A percentile compares a stretch with the other conserved stretches of the same genome.
These are phyloP conservation scores for Dendrobium officinale DNA, from an alignment of 106 monocot genomes.

Conservation along the genomic window DNA sequence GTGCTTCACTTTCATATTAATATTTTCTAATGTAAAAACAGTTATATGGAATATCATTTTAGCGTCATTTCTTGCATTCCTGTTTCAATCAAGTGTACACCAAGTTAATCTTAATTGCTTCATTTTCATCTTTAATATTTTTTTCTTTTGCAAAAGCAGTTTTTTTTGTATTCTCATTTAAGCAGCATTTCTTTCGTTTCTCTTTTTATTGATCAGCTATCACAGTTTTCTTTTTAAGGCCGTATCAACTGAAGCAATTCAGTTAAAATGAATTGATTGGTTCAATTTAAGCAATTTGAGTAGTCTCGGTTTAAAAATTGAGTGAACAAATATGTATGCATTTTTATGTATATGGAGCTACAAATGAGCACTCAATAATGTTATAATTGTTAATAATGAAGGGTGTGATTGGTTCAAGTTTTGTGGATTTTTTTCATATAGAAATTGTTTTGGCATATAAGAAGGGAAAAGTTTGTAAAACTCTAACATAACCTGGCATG, in stretches of 20 bases:
- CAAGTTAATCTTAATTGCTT: not conserved
- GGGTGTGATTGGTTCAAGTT: not conserved
- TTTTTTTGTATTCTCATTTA: not conserved
- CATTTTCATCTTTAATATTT: not conserved
- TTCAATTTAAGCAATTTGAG: no score
- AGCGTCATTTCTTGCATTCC: conserved; percentile 1
- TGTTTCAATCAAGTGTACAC: not conserved
- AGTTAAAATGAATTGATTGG: no score
- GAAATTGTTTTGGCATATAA: no score
- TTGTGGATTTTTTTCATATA: not conserved
- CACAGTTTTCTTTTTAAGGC: no score
- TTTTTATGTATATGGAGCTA: not conserved
- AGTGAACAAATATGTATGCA: not conserved
- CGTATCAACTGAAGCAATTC: no score
- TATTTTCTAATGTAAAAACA: not conserved
- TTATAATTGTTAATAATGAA: not conserved
- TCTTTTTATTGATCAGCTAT: not conserved
- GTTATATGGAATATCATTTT: not conserved
- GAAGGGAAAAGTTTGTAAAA: no score
- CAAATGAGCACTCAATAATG: not conserved
- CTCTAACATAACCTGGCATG: no score
- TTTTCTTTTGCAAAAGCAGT: not conserved
- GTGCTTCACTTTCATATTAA: not conserved
- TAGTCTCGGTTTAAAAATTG: no score
- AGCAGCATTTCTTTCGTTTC: not conserved